Base-by-base conservation (phyloP, 257 asterid species). In the Euphrasia confusa region DNA sequence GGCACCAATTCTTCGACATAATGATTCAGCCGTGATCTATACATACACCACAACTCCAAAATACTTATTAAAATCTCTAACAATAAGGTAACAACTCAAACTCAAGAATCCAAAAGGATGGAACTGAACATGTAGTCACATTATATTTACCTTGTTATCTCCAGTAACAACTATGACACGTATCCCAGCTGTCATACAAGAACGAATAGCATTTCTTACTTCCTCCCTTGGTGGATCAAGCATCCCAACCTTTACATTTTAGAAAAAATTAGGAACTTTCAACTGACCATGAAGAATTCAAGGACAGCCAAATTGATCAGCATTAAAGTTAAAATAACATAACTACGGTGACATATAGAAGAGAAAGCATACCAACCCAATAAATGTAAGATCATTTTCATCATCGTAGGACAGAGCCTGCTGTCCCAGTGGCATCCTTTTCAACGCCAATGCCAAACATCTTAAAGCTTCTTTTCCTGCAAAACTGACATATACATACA, bases 351-450 rank as follows among this genome's bases (percentile, higher is more conserved):
- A 59, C 47, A 58, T 65, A 69, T 33, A 69, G 78, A 79, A 83
- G 80, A 74, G 90, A 80, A 80, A 83, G 95, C 96, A 81, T 89
- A 93, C 99, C 97, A 93, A 89, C 95, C 99, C 99, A 89, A 93
- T 83, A 89, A 89, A 89, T 52, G 97, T 89, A 60, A 93, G 99
- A 75, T 89, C 95, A 61, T 75, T 87, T 72, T 93, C 99, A 73
- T 93, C 97, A 75, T 93, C 95, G 70, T 73, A 71, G 28, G 96
- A 79, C 74, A 93, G 83, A 56, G 85, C 76, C 68, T 87, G 94
- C 79, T 84, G 89, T 74, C 93, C 97, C 61, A 64, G 62, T 26
- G 99, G 94, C 95, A 93, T 84, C 83, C 81, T 81, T 79, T 89
- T 93, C 85, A 85, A 81, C 68, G 97, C 96, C 58, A 93, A 71